phyloP scores from a whole-genome alignment of 331 rosid species.

The Quercus tomentella region DNA sequence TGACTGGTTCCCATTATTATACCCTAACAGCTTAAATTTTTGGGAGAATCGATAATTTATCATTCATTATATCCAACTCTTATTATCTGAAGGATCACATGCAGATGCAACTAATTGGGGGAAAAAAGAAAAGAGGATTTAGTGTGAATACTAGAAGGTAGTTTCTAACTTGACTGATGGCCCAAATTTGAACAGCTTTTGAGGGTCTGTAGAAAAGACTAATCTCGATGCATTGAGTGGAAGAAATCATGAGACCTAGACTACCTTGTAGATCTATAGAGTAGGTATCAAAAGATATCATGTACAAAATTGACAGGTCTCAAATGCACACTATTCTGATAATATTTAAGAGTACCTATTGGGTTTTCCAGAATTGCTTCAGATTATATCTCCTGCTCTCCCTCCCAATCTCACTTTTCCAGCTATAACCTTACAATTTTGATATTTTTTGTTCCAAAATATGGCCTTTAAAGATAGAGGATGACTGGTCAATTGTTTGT shows the following conservation, averaged over 20 bases:
- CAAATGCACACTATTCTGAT: neutral
- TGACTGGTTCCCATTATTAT: no score
- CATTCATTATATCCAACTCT: neutral
- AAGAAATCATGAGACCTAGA: neutral
- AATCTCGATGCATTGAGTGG: neutral
- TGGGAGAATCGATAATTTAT: no score
- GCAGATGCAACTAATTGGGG: no score
- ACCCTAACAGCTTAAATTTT: no score
- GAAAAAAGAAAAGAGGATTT: neutral
- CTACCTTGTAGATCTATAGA: neutral
- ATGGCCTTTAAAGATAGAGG: neutral
- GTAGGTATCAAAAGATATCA: neutral
- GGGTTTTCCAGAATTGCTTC: neutral
- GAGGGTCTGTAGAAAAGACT: neutral
- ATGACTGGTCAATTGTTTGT: constrained; percentile 19
- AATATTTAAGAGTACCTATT: neutral
- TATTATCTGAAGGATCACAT: neutral
- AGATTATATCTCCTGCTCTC: neutral
- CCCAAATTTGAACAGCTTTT: neutral
- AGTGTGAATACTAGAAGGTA: neutral
- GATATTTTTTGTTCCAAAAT: neutral
- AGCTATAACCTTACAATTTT: neutral
- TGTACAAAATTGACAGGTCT: neutral
- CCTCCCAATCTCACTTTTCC: neutral
- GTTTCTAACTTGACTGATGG: neutral